These are phyloP conservation scores for Podospora pseudoanserina DNA, from an alignment of 495 filamentous ascomycete species.

Conservation along the genomic window DNA sequence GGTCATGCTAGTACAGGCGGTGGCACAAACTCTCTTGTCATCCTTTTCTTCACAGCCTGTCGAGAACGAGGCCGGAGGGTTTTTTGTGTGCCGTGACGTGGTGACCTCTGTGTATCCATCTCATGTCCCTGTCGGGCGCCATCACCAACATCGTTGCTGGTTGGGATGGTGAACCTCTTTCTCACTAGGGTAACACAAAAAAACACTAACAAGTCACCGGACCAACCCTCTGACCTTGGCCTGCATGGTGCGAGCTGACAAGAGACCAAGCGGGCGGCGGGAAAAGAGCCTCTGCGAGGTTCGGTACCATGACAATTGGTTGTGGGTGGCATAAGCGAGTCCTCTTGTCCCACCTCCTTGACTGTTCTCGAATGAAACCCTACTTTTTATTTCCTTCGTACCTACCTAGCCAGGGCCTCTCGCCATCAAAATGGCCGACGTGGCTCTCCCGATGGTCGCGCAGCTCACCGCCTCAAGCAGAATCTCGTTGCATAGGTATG, in stretches of 20 bases:
- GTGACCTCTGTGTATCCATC: background rate
- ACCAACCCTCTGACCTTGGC: background rate
- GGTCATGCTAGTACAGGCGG: background rate
- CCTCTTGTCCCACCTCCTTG: background rate
- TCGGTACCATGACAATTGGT: background rate
- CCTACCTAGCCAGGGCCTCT: background rate
- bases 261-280: background rate
- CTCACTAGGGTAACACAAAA: background rate
- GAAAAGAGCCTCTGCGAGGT: background rate
- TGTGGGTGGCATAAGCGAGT: background rate
- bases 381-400: background rate
- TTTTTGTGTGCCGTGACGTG: background rate
- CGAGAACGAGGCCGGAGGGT: background rate
- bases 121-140: background rate
- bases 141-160: background rate
- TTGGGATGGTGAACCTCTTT: too few relatives aligned
- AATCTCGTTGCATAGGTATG: background rate
- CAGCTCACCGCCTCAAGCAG: background rate
- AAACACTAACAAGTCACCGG: background rate
- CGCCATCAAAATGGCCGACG: background rate
- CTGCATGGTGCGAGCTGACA: background rate
- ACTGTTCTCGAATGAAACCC: background rate
- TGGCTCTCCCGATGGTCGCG: background rate
- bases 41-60: background rate
- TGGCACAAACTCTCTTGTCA: conserved; percentile 1